phyloP scores from a whole-genome alignment of 352 stramenopile genomes.

The Thalassiosira exigua region DNA sequence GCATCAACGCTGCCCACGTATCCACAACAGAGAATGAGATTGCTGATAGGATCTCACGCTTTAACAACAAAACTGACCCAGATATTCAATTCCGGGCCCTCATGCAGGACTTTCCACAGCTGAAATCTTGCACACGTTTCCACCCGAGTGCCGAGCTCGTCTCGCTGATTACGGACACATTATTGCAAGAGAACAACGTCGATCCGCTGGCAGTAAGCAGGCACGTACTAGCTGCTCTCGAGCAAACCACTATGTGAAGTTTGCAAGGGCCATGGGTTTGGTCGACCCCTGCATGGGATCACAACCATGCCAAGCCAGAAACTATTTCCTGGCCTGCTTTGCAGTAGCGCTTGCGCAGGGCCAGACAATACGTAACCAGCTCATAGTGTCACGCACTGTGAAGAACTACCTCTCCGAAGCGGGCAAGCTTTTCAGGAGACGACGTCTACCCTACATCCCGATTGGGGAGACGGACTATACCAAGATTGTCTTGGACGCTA shows the following conservation, averaged over 20 bases:
- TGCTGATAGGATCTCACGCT: constrained; percentile 47
- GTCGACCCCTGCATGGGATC: not conserved
- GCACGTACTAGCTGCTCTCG: constrained; percentile 28
- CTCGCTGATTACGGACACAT: constrained; percentile 33
- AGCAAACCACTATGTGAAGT: constrained; percentile 31
- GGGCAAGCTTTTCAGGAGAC: not conserved
- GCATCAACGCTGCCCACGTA: constrained; percentile 30
- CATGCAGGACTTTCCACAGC: constrained; percentile 31
- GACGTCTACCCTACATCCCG: not conserved
- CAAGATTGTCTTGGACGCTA: not conserved
- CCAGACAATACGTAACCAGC: constrained; percentile 16
- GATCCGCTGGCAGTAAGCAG: constrained; percentile 33
- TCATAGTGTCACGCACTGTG: constrained; percentile 15
- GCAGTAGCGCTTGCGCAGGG: constrained; percentile 29
- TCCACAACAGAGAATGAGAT: constrained; percentile 42
- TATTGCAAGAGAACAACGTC: constrained; percentile 22
- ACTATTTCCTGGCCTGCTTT: constrained; percentile 45
- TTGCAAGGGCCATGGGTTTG: not conserved
- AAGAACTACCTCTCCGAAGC: constrained; percentile 9
- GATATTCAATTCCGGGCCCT: constrained; percentile 21
- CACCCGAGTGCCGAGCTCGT: constrained; percentile 31
- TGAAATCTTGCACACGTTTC: constrained; percentile 40
- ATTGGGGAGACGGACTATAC: constrained; percentile 7
- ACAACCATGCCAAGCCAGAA: not conserved
- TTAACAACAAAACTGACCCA: constrained; percentile 22